Percentiles rank a stretch among this genome's conserved stretches.
phyloP scores from a whole-genome alignment of 2,329 filamentous ascomycete species.

The Apiospora malaysiana region DNA sequence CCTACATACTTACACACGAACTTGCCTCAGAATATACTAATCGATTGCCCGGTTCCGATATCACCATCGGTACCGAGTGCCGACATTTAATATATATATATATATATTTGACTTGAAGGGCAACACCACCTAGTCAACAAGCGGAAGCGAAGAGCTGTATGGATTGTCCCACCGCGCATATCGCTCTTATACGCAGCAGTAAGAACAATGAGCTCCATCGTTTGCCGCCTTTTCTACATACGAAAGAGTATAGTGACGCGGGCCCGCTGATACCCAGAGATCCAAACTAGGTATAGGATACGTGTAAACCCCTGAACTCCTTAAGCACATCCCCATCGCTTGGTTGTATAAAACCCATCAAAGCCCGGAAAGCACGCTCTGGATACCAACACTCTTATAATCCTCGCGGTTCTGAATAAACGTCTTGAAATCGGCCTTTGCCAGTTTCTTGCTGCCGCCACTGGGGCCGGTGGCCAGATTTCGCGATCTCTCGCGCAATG shows the following conservation, averaged over 20 bases:
- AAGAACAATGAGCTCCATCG: not conserved
- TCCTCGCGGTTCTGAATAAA: constrained; percentile 90
- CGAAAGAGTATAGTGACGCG: not conserved
- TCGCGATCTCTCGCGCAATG: constrained; percentile 72
- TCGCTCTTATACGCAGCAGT: not conserved
- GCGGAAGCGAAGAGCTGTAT: not conserved
- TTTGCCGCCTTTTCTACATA: not conserved
- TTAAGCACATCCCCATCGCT: not conserved
- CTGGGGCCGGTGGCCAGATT: constrained; percentile 55
- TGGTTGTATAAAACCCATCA: constrained; percentile 30
- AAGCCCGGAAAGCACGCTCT: constrained; percentile 76
- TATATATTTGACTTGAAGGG: no score
- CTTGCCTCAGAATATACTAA: no score
- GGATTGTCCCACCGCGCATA: not conserved
- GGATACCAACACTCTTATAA: constrained; percentile 78
- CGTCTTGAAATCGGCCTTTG: constrained; percentile 76
- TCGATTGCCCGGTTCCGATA: not conserved
- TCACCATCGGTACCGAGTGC: not conserved
- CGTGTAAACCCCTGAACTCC: not conserved
- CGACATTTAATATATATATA: not conserved
- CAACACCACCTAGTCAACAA: not conserved
- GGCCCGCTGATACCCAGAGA: not conserved
- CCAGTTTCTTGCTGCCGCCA: constrained; percentile 55
- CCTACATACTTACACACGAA: not conserved
- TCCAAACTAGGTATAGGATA: constrained; percentile 8